Evolutionary conservation across 306 rosid species (phyloP).

Genomic region (Dryas alaskensis): DNA sequence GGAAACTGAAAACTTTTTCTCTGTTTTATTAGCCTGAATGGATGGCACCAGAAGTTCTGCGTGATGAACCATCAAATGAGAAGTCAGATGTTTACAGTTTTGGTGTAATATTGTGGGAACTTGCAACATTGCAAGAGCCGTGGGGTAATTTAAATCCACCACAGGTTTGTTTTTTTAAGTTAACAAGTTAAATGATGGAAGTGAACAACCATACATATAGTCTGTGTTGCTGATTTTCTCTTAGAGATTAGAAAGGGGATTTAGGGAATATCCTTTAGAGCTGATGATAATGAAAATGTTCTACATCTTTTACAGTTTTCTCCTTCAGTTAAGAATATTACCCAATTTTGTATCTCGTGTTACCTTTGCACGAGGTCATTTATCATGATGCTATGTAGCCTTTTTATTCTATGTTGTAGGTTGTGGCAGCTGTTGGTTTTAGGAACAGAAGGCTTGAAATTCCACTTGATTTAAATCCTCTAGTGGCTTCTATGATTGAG

Average conservation of each 20-base stretch:
- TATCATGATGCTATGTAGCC: slow-evolving; percentile 13
- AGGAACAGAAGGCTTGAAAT: slow-evolving; percentile 85
- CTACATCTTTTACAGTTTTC: too few species aligned
- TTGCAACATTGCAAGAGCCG: slow-evolving; percentile 86
- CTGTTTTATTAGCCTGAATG: slow-evolving; percentile 68
- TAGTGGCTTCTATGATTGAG: slow-evolving; percentile 74
- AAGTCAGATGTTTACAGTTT: slow-evolving; percentile 96
- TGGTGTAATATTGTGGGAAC: slow-evolving; percentile 96
- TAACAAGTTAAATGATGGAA: slow-evolving; percentile 19
- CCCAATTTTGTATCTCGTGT: background rate
- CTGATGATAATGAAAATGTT: slow-evolving; percentile 2
- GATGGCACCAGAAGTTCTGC: slow-evolving; percentile 99
- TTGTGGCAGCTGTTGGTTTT: slow-evolving; percentile 96
- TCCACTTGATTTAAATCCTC: slow-evolving; percentile 77
- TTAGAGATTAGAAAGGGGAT: background rate
- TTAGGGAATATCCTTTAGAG: background rate
- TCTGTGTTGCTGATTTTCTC: slow-evolving; percentile 1
- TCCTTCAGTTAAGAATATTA: background rate
- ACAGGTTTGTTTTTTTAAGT: slow-evolving; percentile 56
- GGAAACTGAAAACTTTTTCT: slow-evolving; percentile 15
- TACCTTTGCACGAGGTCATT: slow-evolving; percentile 17
- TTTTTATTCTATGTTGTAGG: slow-evolving; percentile 42
- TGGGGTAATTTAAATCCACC: slow-evolving; percentile 93
- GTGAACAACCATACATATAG: slow-evolving; percentile 2
- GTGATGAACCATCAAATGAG: slow-evolving; percentile 96